Evolutionary conservation across 1,139 yeast species (phyloP).

Genomic region (Zygotorulaspora mrakii): DNA sequence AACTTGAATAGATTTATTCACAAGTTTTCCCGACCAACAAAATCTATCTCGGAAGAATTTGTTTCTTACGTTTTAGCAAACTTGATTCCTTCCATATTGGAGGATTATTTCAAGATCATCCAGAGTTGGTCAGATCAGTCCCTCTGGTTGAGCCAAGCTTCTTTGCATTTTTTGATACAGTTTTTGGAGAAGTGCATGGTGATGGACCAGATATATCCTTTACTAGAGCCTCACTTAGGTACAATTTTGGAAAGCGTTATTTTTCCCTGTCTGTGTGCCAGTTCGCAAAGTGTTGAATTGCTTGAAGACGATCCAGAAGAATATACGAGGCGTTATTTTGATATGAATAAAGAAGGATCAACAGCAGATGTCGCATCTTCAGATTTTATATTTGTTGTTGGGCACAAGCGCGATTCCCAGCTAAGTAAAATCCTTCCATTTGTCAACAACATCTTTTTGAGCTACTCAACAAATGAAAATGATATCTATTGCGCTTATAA

Average conservation of each 20-base stretch:
- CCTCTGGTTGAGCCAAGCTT: slow-evolving; percentile 58
- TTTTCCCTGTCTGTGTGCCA: slow-evolving; percentile 59
- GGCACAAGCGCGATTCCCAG: slow-evolving; percentile 47
- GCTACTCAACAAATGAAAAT: slow-evolving; percentile 28
- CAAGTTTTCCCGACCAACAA: slow-evolving; percentile 40
- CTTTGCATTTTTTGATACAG: slow-evolving; percentile 59
- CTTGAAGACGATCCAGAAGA: slow-evolving; percentile 74
- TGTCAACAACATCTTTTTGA: slow-evolving; percentile 50
- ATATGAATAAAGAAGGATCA: slow-evolving; percentile 63
- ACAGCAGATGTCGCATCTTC: slow-evolving; percentile 82
- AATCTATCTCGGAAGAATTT: slow-evolving; percentile 42
- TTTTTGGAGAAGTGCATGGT: slow-evolving; percentile 61
- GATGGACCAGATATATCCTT: slow-evolving; percentile 49
- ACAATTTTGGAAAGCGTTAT: slow-evolving; percentile 57
- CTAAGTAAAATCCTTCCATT: slow-evolving; percentile 45
- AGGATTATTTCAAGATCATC: slow-evolving; percentile 56
- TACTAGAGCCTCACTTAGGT: slow-evolving; percentile 54
- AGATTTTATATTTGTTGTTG: slow-evolving; percentile 56
- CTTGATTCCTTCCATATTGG: slow-evolving; percentile 59
- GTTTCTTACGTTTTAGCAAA: slow-evolving; percentile 46
- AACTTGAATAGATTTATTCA: slow-evolving; percentile 53
- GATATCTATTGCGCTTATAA: slow-evolving; percentile 55
- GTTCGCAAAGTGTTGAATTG: slow-evolving; percentile 53
- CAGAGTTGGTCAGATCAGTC: slow-evolving; percentile 52
- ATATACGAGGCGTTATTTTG: slow-evolving; percentile 65